These are phyloP conservation scores for Penicillium paxilli DNA, from an alignment of 495 filamentous ascomycete genomes.

Conservation along the genomic window DNA sequence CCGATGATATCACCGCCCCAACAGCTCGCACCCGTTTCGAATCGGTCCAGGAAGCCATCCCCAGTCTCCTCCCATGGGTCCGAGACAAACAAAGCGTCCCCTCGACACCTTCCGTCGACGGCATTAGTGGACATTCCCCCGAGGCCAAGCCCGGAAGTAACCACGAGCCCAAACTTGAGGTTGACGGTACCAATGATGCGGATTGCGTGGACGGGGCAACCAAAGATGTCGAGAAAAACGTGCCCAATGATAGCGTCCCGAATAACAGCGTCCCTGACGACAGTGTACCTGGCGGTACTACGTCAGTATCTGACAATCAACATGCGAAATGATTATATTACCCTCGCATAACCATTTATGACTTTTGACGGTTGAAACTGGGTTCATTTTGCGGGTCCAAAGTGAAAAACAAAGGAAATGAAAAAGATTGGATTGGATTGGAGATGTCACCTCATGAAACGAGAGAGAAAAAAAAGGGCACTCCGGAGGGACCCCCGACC, in stretches of 20 bases:
- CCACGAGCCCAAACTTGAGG: slow-evolving; percentile 1
- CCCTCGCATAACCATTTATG: slow-evolving; percentile 4
- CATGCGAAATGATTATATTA: background rate
- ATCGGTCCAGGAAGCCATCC: slow-evolving; percentile 36
- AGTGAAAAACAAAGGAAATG: background rate
- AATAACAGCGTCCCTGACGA: background rate
- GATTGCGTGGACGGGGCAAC: background rate
- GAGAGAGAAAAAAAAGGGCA: no score
- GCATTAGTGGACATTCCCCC: background rate
- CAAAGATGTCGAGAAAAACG: background rate
- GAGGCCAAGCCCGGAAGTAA: background rate
- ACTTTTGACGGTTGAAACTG: slow-evolving; percentile 9
- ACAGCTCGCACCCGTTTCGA: slow-evolving; percentile 42
- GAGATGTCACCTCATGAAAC: no score
- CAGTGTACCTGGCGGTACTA: background rate
- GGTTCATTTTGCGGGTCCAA: slow-evolving; percentile 1
- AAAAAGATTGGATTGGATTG: no score
- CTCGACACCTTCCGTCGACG: slow-evolving; percentile 22
- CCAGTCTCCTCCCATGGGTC: slow-evolving; percentile 31
- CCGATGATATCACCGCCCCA: slow-evolving; percentile 40
- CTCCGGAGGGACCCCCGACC: background rate
- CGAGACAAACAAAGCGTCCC: slow-evolving; percentile 33
- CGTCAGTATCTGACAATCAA: background rate
- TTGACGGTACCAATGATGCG: background rate
- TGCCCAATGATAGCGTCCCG: background rate